These are phyloP conservation scores for Brasenia schreberi DNA, from an alignment of 164 flowering plant species.

Conservation along the genomic window DNA sequence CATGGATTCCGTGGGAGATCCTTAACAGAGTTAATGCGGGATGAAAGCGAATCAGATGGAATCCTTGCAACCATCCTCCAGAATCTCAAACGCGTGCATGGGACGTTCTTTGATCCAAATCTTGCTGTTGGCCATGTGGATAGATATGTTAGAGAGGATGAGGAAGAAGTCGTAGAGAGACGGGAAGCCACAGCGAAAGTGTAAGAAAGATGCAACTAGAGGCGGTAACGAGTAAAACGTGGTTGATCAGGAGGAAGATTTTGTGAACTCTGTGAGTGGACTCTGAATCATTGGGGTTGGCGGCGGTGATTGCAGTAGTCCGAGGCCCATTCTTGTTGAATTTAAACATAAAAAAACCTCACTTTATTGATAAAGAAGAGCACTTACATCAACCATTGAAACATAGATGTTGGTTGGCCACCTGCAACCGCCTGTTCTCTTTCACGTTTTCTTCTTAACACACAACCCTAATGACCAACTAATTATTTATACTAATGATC, in stretches of 20 bases:
- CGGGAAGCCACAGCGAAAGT: slow-evolving; percentile 64
- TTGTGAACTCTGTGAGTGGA: slow-evolving; percentile 3
- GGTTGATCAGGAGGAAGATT: slow-evolving; percentile 56
- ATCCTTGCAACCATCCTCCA: slow-evolving; percentile 58
- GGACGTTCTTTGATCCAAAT: slow-evolving; percentile 39
- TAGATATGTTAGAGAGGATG: slow-evolving; percentile 70
- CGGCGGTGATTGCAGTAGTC: too few relatives aligned
- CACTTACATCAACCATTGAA: too few relatives aligned
- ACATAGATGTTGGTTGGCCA: too few relatives aligned
- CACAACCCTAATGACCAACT: too few relatives aligned
- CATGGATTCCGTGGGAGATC: slow-evolving; percentile 40
- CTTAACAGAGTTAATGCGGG: slow-evolving; percentile 51
- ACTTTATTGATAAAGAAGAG: too few relatives aligned
- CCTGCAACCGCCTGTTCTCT: too few relatives aligned
- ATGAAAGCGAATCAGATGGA: too few relatives aligned
- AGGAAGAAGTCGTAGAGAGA: slow-evolving; percentile 50
- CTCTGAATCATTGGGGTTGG: too few relatives aligned
- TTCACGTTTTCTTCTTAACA: too few relatives aligned
- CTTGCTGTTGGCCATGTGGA: slow-evolving; percentile 14
- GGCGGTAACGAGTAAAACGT: slow-evolving; percentile 73
- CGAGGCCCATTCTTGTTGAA: too few relatives aligned
- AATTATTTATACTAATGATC: too few relatives aligned
- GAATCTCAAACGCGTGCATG: slow-evolving; percentile 45
- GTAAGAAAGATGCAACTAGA: slow-evolving; percentile 79
- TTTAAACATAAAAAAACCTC: too few relatives aligned